Evolutionary conservation across 306 rosid species (phyloP), one percentile per base, ranked within the genome.

Genomic region (Prunus mume): DNA sequence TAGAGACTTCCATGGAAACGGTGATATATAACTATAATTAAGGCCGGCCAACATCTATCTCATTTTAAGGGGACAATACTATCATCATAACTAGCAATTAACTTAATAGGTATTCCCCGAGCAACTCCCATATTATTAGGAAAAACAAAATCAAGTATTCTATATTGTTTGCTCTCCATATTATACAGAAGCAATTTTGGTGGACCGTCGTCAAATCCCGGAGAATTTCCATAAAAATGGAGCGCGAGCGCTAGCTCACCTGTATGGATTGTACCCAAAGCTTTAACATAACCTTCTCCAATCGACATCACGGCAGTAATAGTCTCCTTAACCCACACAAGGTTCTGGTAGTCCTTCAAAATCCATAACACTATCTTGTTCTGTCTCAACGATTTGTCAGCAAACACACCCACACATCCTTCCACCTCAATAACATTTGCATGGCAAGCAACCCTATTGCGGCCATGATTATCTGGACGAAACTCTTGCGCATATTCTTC

Each of bases 381-480:
- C 14, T 68, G 22, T 46, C 9, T 2, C 58, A 1, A 25, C 6
- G 14, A 28, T 3, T 15, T 25, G 43, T 47, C 25, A 14, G 2
- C 60, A 27, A 22, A 24, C 60, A 50, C 60, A 17, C 57, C 73
- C 73, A 69, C 14, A 17, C 46, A 69, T 69, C 73, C 61, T 17
- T 24, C 46, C 57, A 27, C 73, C 19, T 69, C 60, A 50, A 69
- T 18, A 25, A 69, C 8, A 49, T 0, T 3, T 49, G 52, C 41
- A 49, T 3, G 55, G 9, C 13, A 5, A 0, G 43, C 43, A 38
- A 34, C 7, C 41, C 41, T 34, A 34, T 34, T 0, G 2, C 0
- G 41, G 41, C 8, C 41, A 34, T 34, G 2, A 34, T 0, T 34
- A 34, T 34, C 41, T 7, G 0, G 7, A 7, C 1, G 41, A 4